Base-by-base conservation (phyloP, 2,329 filamentous ascomycete genomes). In the Phymatotrichopsis omnivora region DNA sequence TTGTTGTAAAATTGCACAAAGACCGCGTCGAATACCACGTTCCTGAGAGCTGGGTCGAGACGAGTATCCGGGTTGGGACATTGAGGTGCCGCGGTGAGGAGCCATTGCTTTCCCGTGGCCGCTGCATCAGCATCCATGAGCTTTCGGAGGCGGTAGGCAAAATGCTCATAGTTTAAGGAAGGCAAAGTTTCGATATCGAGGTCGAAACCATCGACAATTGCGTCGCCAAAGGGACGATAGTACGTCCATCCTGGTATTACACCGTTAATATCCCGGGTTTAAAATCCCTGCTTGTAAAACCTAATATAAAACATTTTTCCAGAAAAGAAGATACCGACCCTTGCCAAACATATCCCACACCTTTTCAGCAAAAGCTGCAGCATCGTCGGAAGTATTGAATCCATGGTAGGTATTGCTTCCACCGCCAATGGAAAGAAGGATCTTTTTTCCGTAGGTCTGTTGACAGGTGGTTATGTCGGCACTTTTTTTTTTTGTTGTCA, bases 181-280 rank as follows among this genome's bases (percentile, higher is more conserved):
- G 73, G 71, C 2, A 63, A 62, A 4, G 73, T 67, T 64, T 85
- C 81, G 51, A 85, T 78, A 61, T 86, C 82, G 53, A 85, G 76
- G 63, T 86, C 82, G 61, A 86, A 85, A 4, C 82, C 82, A 60
- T 86, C 80, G 31, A 86, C 65, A 3, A 74, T 67, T 7, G 76
- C 74, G 10, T 65, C 63, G 42, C 78, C 78, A 60, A 85, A 85
- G 1, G 82, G 82, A 7, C 82, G 74, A 29, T 10, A n/a, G n/a
- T n/a, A n/a, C n/a, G n/a, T n/a, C n/a, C n/a, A n/a, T n/a, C n/a
- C n/a, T n/a, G n/a, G n/a, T n/a, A n/a, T n/a, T n/a, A n/a, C n/a
- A n/a, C n/a, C n/a, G n/a, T n/a, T n/a, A n/a, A n/a, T n/a, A n/a
- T n/a, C n/a, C n/a, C n/a, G n/a, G n/a, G n/a, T n/a, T n/a, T n/a